Base-by-base conservation (phyloP, 805 yeast species). In the Lipomyces sp. region DNA sequence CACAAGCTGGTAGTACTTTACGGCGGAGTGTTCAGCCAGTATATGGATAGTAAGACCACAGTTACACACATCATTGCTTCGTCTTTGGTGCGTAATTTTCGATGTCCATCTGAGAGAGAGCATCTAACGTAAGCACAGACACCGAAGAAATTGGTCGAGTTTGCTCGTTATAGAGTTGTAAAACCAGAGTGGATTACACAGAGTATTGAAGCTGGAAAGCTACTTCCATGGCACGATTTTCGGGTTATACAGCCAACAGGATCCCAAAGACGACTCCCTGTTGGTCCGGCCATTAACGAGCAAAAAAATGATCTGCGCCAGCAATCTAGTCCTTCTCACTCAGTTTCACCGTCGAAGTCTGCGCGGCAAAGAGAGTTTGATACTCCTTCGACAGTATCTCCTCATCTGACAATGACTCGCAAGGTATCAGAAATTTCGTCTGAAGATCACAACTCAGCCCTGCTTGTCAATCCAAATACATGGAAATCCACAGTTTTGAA, bases 1-100 rank as follows among this genome's bases (percentile, higher is more conserved):
- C 94, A 90, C 73, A 83, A 87, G 63, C 72, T 91, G 71, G 87
- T 94, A 1, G 85, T 90, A 1, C 71, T 86, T 8, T 84, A 93
- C 76, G 98, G 98, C 0, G 99, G 99, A 0, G 82, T 79, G 60
- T 90, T 90, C 68, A 74, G 88, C 30, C 89, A 88, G 68, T 87
- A 85, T 77, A 76, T 94, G 53, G 81, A 85, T 3, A 86, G 88
- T 4, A 93, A 93, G 75, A 83, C 89, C 2, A 81, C 83, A 10
- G 95, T 88, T 0, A 90, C 98, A 0, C 98, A 95, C 77, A 88
- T 94, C 3, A 80, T 95, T 2, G 96, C 97, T 6, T 86, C 88
- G 4, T 58, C 60, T 15, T 50, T 70, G 66, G 69, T 66, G 50
- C 4, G 67, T 53, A 33, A 24, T 2, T 29, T 37, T n/a, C 5